A percentile compares a stretch with the other conserved stretches of the same genome.
These are phyloP conservation scores for Coemansia umbellata DNA, from an alignment of 192 early-diverging fungal species.

Conservation along the genomic window DNA sequence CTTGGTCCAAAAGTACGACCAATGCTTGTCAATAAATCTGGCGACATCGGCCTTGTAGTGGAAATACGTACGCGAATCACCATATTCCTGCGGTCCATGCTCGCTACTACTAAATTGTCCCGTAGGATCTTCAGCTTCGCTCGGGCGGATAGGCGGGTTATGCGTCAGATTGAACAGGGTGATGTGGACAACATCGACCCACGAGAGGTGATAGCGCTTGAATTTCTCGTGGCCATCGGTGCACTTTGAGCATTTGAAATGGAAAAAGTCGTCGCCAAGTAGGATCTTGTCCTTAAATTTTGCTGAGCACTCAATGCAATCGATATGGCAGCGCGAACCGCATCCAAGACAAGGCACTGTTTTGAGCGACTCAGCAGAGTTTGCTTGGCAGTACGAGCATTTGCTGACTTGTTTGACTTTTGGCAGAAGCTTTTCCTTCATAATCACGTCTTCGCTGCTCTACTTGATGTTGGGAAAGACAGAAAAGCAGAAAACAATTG, in stretches of 20 bases:
- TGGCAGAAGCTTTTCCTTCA: conserved; percentile 49
- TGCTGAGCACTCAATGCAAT: conserved; percentile 56
- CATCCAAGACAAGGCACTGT: conserved; percentile 49
- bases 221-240: conserved; percentile 54
- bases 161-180: conserved; percentile 62
- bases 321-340: conserved; percentile 52
- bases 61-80: conserved; percentile 48
- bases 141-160: conserved; percentile 33
- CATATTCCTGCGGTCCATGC: conserved; percentile 51
- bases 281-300: conserved; percentile 56
- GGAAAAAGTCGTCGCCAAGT: conserved; percentile 67
- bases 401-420: conserved; percentile 52
- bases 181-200: conserved; percentile 66
- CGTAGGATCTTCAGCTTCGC: conserved; percentile 24
- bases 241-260: conserved; percentile 59
- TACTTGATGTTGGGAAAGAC: too few relatives aligned
- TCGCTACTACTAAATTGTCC: conserved; percentile 48
- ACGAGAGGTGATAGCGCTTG: conserved; percentile 56
- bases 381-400: conserved; percentile 49
- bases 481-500: neutral
- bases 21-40: conserved; percentile 63
- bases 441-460: conserved; percentile 46
- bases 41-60: conserved; percentile 63
- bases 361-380: conserved; percentile 52
- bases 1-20: conserved; percentile 67